phyloP scores from a whole-genome alignment of 176 grass and related monocot genomes.

The Lolium multiflorum region DNA sequence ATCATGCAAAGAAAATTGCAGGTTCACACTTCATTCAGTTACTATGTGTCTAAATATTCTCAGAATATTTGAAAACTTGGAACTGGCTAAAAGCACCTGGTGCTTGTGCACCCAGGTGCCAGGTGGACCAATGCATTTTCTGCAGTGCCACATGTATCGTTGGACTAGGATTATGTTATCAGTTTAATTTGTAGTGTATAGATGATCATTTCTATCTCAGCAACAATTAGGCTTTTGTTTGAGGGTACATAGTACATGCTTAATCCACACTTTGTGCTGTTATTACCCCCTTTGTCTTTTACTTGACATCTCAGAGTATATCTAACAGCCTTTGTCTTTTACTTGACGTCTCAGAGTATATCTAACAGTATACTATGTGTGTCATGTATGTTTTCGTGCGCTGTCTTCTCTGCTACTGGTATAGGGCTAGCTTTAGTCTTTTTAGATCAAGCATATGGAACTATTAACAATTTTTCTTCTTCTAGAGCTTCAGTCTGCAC shows the following conservation, averaged over 20 bases:
- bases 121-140: not conserved
- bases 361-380: not conserved
- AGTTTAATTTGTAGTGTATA: conserved; percentile 26
- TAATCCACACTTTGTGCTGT: conserved; percentile 7
- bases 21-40: not conserved
- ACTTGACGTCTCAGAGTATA: not conserved
- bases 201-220: not conserved
- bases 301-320: not conserved
- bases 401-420: not conserved
- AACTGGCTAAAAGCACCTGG: not conserved
- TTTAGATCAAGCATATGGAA: not conserved
- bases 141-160: not conserved
- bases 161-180: not conserved
- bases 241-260: not conserved
- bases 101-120: not conserved
- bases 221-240: conserved; percentile 19
- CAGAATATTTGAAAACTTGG: not conserved
- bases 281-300: not conserved
- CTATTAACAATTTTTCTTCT: conserved; percentile 6
- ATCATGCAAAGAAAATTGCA: not conserved
- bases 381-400: not conserved
- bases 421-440: not conserved
- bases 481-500: not conserved
- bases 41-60: not conserved
- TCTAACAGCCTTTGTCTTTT: not conserved